Conservation (phyloP, 495 filamentous ascomycete species). For the Penicillium pancosmium region DNA sequence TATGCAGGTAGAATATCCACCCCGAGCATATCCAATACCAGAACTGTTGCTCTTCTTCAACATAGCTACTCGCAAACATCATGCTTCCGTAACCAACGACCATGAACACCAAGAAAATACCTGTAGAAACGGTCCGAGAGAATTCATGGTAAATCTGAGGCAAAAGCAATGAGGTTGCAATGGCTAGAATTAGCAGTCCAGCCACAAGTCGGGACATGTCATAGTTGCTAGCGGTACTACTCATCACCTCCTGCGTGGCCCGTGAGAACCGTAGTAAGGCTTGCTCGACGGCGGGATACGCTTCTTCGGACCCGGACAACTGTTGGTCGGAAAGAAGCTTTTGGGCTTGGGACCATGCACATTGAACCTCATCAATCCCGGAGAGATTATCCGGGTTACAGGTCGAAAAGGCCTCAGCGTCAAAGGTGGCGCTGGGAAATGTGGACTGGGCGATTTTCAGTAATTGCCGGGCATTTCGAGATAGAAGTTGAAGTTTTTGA, state of each 20-base stretch:
- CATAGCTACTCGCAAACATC: conserved; percentile 98
- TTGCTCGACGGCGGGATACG: conserved; percentile 21
- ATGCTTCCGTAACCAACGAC: conserved; percentile 69
- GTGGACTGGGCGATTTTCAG: conserved; percentile 70
- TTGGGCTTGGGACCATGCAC: conserved; percentile 58
- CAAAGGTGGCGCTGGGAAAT: conserved; percentile 61
- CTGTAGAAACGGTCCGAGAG: conserved; percentile 22
- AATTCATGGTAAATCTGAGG: conserved; percentile 27
- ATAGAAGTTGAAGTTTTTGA: conserved; percentile 66
- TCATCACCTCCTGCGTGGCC: conserved; percentile 74
- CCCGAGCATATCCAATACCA: conserved; percentile 90
- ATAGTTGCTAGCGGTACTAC: conserved; percentile 89
- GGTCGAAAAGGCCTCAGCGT: conserved; percentile 31
- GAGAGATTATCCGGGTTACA: conserved; percentile 47
- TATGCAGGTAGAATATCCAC: conserved; percentile 70
- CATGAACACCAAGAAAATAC: conserved; percentile 36
- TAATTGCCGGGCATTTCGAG: conserved; percentile 79
- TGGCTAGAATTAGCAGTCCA: conserved; percentile 53
- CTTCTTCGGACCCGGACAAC: background rate
- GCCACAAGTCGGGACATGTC: conserved; percentile 61
- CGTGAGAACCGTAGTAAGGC: conserved; percentile 60
- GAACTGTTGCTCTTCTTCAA: conserved; percentile 97
- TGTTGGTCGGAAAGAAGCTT: conserved; percentile 16
- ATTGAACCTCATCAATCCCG: conserved; percentile 63
- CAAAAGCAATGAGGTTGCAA: conserved; percentile 43